Evolutionary conservation across 169 alveolate genomes (phyloP).

Genomic region (Ichthyophthirius multifiliis): DNA sequence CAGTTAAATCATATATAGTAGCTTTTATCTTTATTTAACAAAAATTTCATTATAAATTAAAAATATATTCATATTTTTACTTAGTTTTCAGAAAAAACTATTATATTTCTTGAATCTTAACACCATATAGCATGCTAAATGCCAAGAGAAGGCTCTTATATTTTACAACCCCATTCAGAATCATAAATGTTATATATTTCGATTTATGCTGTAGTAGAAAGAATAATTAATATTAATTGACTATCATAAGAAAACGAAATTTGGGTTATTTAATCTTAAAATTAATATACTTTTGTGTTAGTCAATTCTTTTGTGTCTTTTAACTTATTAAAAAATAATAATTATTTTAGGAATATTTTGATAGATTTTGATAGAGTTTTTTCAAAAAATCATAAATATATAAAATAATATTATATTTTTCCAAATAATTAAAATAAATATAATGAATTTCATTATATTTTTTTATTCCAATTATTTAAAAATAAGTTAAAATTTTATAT

Average conservation of each 20-base stretch:
- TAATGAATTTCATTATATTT: neutral
- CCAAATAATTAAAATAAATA: too few relatives aligned
- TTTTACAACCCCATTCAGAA: conserved; percentile 21
- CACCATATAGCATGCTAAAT: conserved; percentile 44
- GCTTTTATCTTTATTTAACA: conserved; percentile 27
- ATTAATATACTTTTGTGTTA: conserved; percentile 12
- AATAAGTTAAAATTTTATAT: neutral
- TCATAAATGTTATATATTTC: conserved; percentile 24
- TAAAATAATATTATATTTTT: too few relatives aligned
- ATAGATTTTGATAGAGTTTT: too few relatives aligned
- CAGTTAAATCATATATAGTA: conserved; percentile 55
- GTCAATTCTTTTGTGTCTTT: conserved; percentile 18
- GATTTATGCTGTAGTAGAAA: conserved; percentile 19
- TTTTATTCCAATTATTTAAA: neutral
- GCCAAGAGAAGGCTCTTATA: conserved; percentile 47
- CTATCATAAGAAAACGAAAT: conserved; percentile 54
- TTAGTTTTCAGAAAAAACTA: conserved; percentile 42
- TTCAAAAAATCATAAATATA: neutral
- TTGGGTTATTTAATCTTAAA: conserved; percentile 31
- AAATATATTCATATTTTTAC: neutral
- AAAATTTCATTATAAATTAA: neutral
- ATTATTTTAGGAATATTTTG: too few relatives aligned
- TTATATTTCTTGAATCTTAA: conserved; percentile 51
- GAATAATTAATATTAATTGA: conserved; percentile 21
- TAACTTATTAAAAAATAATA: conserved; percentile 4